Evolutionary conservation across 1,139 yeast species (phyloP).

Genomic region (Blastobotrys serpentis): DNA sequence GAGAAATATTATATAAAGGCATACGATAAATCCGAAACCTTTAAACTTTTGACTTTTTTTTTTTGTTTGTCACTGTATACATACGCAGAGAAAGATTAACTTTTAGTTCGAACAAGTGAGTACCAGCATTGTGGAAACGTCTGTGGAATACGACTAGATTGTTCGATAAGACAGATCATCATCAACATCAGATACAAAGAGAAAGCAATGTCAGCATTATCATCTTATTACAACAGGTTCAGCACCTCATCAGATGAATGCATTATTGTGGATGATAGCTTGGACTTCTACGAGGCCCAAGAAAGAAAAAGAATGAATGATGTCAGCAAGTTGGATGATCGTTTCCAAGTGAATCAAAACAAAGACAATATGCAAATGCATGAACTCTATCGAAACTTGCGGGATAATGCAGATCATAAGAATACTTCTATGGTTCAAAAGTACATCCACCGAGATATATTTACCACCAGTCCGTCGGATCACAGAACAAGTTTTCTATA

Average conservation of each 20-base stretch:
- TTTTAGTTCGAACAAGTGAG: background rate
- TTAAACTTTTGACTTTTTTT: background rate
- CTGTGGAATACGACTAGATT: too few relatives aligned
- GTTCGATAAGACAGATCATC: too few relatives aligned
- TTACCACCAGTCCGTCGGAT: slow-evolving; percentile 30
- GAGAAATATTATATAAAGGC: background rate
- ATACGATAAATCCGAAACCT: background rate
- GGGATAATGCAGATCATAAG: slow-evolving; percentile 4
- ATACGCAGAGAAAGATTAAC: background rate
- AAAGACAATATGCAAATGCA: slow-evolving; percentile 5
- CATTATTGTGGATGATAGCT: slow-evolving; percentile 1
- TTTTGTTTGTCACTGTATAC: background rate
- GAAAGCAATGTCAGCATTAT: background rate
- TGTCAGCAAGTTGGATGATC: background rate
- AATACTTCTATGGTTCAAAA: slow-evolving; percentile 22
- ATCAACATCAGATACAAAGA: background rate
- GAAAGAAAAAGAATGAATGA: slow-evolving; percentile 1
- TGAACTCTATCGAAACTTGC: slow-evolving; percentile 7
- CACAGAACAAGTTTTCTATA: slow-evolving; percentile 16
- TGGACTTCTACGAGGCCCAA: background rate
- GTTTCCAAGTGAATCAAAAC: slow-evolving; percentile 3
- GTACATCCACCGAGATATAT: slow-evolving; percentile 35
- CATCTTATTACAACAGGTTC: background rate
- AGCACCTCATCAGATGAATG: background rate
- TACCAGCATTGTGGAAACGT: slow-evolving; percentile 2